phyloP scores from a whole-genome alignment of 768 basidiomycete genomes.

The Lactarius akahatsu region DNA sequence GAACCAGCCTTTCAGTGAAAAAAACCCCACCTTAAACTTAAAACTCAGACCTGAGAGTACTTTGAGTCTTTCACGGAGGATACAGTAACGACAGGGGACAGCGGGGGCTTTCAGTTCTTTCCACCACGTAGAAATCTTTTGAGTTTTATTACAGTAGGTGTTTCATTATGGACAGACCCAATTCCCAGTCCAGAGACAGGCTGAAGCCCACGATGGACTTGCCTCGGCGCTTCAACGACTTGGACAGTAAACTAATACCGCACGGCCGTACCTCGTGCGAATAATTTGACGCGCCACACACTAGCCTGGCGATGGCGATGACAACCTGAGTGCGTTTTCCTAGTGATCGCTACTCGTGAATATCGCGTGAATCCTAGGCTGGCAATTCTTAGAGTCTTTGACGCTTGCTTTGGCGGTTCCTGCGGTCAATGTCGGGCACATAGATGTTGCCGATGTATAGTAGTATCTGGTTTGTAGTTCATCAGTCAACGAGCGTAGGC shows the following conservation, averaged over 20 bases:
- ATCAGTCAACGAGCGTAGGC: slow-evolving; percentile 40
- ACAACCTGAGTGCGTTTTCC: slow-evolving; percentile 26
- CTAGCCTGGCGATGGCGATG: slow-evolving; percentile 37
- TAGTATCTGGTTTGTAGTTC: background rate
- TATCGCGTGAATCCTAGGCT: slow-evolving; percentile 46
- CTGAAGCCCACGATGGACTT: slow-evolving; percentile 32
- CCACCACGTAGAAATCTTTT: too few species aligned
- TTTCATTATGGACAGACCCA: too few species aligned
- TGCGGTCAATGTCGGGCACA: slow-evolving; percentile 67
- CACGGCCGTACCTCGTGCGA: slow-evolving; percentile 32
- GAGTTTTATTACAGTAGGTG: too few species aligned
- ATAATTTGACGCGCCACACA: slow-evolving; percentile 35
- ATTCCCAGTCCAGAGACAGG: too few species aligned
- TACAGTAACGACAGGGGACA: too few species aligned
- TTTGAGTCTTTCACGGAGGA: too few species aligned
- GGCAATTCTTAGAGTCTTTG: slow-evolving; percentile 82
- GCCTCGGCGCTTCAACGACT: slow-evolving; percentile 36
- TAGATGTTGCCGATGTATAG: slow-evolving; percentile 71
- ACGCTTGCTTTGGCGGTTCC: too few species aligned
- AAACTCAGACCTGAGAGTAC: too few species aligned
- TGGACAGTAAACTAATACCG: slow-evolving; percentile 24
- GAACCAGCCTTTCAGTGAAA: too few species aligned
- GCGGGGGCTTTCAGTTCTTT: too few species aligned
- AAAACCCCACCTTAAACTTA: too few species aligned
- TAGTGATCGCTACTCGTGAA: background rate